Base-by-base conservation (phyloP, 495 filamentous ascomycete species). In the Acidomyces sp. region DNA sequence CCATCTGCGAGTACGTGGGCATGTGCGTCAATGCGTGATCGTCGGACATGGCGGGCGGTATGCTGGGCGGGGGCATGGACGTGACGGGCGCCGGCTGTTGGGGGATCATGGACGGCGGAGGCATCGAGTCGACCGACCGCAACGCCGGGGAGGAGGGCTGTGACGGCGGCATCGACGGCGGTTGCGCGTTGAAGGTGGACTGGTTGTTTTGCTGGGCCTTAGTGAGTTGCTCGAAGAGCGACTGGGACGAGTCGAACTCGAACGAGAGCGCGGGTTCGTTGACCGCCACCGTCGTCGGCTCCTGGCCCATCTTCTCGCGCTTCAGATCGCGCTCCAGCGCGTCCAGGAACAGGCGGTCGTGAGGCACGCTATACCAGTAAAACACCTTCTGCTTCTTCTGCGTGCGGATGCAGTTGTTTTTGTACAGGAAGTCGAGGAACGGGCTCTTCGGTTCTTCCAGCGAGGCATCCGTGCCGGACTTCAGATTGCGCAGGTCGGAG, bases 381-480 rank as follows among this genome's bases (percentile, higher is more conserved):
- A 97, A 97, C 50, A 97, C 90, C 69, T 97, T 97, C 57, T 97
- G 90, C 72, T 97, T 97, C 75, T 97, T 97, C 63, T 97, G 90
- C 19, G 90, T 97, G 49, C 90, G 75, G 53, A 97, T 97, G 72
- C 90, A 97, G 63, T 97, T 97, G 70, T 97, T 96, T 73, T 97
- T 97, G 71, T 96, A 97, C 35, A 97, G 70, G 64, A 96, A 97
- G 59, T 97, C 90, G 36, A 97, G 73, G 65, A 97, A 97, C 2
- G 83, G 75, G 66, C 88, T 95, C 71, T 97, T 97, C 25, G 90
- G 90, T 62, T 97, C 90, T 64, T 97, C 90, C 26, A 97, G 78
- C 18, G 88, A 93, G n/a, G 90, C 90, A 71, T 97, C 90, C 55
- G 86, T 95, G 37, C 90, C 90, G 41, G 90, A 87, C 64, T 97